Base-by-base conservation (phyloP, 2,329 filamentous ascomycete species). In the Penicillium occitanis region DNA sequence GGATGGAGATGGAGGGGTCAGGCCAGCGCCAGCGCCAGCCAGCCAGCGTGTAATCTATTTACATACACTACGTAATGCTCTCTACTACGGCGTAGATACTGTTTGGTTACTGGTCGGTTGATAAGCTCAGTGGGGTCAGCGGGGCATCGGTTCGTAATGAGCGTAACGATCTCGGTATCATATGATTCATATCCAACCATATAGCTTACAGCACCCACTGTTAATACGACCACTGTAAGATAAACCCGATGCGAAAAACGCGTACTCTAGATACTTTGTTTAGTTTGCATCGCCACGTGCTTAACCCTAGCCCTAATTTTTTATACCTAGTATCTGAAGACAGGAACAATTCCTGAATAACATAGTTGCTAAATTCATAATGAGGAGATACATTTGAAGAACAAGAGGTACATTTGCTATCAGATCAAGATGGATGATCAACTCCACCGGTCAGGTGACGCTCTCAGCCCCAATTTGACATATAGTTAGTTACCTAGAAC, bases 21-120 rank as follows among this genome's bases (percentile, higher is more conserved):
- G 33, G 42, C 42, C n/a, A 22, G 51, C 28, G 30, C 10, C 30
- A 33, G 30, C 7, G 30, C 7, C 30, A 5, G 30, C 17, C 51
- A 35, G 51, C 28, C 25, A 53, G 50, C 50, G 51, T 19, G 51
- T 55, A 55, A 55, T 55, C 51, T 35, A 10, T 35, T 55, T 55
- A 55, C 51, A 57, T 40, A 57, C 33, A 57, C 51, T 55, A 57
- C 53, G 53, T 57, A 57, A 57, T 57, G 50, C 33, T 5, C 11
- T 17, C 50, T 4, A 25, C 25, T 25, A 25, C 25, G 25, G 25
- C 0, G 25, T 25, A 11, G 7, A 11, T 53, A 3, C 3, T 33
- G 28, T 5, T 10, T 33, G 11, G 2, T 6, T 14, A 53, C n/a
- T 53, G 50, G 50, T 30, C 2, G 13, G 3, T 3, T 51, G 2